These are phyloP conservation scores for Tylopilus sp. DNA, from an alignment of 768 basidiomycete genomes.

Conservation along the genomic window DNA sequence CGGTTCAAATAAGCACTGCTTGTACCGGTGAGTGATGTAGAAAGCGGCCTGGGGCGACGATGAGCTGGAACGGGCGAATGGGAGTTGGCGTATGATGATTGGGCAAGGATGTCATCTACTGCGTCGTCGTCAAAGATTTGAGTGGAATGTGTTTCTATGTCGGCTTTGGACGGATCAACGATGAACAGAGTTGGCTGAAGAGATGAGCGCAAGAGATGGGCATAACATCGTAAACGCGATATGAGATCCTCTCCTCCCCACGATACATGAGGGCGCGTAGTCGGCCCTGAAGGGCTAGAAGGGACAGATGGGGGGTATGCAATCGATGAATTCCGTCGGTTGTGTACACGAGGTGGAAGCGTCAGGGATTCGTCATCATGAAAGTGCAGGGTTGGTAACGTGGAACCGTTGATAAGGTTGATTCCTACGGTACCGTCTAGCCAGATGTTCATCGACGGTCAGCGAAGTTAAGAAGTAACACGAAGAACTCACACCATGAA, in stretches of 20 bases:
- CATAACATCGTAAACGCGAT: constrained; percentile 68
- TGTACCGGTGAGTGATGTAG: constrained; percentile 32
- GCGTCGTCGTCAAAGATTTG: constrained; percentile 83
- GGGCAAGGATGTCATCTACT: constrained; percentile 81
- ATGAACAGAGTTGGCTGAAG: constrained; percentile 85
- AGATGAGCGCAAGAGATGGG: constrained; percentile 79
- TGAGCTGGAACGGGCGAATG: constrained; percentile 84
- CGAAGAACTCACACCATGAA: constrained; percentile 66
- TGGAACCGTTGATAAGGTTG: constrained; percentile 82
- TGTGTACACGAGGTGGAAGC: constrained; percentile 38
- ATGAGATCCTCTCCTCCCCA: constrained; percentile 92
- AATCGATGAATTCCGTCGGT: constrained; percentile 37
- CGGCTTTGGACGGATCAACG: constrained; percentile 88
- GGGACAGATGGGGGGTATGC: constrained; percentile 66
- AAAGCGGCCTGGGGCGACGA: constrained; percentile 67
- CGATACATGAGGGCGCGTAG: constrained; percentile 42
- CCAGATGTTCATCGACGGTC: background rate
- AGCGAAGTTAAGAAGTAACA: background rate
- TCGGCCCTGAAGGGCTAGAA: constrained; percentile 41
- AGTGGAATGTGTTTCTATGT: constrained; percentile 87
- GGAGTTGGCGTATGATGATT: constrained; percentile 72
- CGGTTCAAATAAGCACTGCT: constrained; percentile 60
- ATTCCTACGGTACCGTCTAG: constrained; percentile 85
- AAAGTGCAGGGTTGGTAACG: constrained; percentile 88
- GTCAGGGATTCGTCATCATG: constrained; percentile 94